Evolutionary conservation across 75 land plant species (phyloP).

Genomic region (Azolla pinnata): DNA sequence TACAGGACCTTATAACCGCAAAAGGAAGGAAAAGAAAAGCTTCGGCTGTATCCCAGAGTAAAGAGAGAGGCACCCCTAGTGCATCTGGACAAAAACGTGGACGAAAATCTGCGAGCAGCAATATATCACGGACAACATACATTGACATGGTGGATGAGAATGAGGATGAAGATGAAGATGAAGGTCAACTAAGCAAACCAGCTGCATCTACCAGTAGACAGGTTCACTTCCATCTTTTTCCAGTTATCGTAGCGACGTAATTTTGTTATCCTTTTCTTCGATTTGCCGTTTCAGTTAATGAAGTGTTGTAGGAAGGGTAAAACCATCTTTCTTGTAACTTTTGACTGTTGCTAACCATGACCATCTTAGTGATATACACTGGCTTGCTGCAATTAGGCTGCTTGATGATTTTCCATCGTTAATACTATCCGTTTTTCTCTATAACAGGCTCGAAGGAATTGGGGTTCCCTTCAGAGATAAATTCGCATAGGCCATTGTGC

Average conservation of each 20-base stretch:
- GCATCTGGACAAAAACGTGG: constrained; percentile 44
- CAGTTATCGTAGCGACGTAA: neutral
- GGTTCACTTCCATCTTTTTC: neutral
- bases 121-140: constrained; percentile 28
- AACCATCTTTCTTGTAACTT: neutral
- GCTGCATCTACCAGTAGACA: constrained; percentile 36
- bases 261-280: neutral
- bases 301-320: neutral
- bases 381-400: neutral
- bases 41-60: constrained; percentile 52
- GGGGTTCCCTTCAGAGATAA: constrained; percentile 42
- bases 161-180: constrained; percentile 45
- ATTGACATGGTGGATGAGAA: constrained; percentile 52
- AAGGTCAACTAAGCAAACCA: constrained; percentile 24
- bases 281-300: neutral
- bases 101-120: constrained; percentile 41
- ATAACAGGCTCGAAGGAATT: constrained; percentile 36
- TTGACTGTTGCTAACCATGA: neutral
- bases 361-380: neutral
- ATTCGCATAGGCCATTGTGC: neutral
- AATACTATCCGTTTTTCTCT: neutral
- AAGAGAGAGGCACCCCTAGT: constrained; percentile 47
- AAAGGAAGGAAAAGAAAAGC: constrained; percentile 53
- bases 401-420: neutral
- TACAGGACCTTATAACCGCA: constrained; percentile 16